Evolutionary conservation across 1,139 yeast genomes (phyloP).

Genomic region (Hyphopichia wangnamkhiaoensis): DNA sequence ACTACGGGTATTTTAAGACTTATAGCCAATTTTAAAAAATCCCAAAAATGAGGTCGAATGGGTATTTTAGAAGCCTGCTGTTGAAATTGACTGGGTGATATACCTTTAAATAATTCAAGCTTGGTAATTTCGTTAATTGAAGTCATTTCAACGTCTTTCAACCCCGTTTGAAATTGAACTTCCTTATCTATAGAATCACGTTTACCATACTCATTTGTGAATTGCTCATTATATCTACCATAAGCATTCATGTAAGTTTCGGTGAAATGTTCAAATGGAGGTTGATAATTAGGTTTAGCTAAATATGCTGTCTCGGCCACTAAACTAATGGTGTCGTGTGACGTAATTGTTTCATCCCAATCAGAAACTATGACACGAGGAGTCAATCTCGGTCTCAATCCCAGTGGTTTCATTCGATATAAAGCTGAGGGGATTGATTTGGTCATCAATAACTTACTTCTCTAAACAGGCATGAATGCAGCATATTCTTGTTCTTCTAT

Average conservation of each 20-base stretch:
- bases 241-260: slow-evolving; percentile 46
- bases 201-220: slow-evolving; percentile 18
- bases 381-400: too few species aligned
- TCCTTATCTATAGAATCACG: slow-evolving; percentile 31
- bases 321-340: slow-evolving; percentile 53
- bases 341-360: slow-evolving; percentile 74
- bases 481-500: too few species aligned
- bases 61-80: slow-evolving; percentile 36
- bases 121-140: slow-evolving; percentile 50
- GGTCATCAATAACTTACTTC: too few species aligned
- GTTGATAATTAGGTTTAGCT: slow-evolving; percentile 34
- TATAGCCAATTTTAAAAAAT: slow-evolving; percentile 29
- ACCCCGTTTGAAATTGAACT: slow-evolving; percentile 42
- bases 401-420: too few species aligned
- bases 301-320: slow-evolving; percentile 54
- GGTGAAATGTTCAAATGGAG: slow-evolving; percentile 47
- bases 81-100: slow-evolving; percentile 31
- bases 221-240: slow-evolving; percentile 16
- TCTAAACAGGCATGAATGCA: too few species aligned
- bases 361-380: slow-evolving; percentile 60
- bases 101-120: slow-evolving; percentile 45
- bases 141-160: slow-evolving; percentile 48
- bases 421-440: too few species aligned
- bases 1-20: slow-evolving; percentile 34
- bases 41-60: slow-evolving; percentile 45